Percentiles rank a stretch among this genome's conserved stretches.
phyloP scores from a whole-genome alignment of 2,329 filamentous ascomycete genomes.

The Sphaerostilbella broomeana region DNA sequence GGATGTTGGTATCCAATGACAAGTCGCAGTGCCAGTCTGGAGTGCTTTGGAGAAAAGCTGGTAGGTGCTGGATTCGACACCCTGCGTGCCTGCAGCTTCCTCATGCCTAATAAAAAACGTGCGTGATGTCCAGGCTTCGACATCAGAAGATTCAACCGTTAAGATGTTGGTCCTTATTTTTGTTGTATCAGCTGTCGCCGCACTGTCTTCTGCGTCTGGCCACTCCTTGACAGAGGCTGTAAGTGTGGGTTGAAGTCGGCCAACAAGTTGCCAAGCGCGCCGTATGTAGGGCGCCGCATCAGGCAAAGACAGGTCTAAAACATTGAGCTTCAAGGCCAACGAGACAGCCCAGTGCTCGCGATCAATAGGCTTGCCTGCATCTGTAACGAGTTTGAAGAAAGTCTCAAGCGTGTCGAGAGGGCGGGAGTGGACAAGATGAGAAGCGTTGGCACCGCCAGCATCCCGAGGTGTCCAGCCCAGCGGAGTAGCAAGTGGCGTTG shows the following conservation, averaged over 20 bases:
- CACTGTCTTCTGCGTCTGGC: neutral
- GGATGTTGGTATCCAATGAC: conserved; percentile 13
- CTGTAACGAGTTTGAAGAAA: conserved; percentile 26
- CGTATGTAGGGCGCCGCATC: conserved; percentile 14
- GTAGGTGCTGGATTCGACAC: neutral
- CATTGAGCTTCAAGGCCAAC: conserved; percentile 13
- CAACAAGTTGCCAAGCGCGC: conserved; percentile 15
- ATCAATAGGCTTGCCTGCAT: conserved; percentile 19
- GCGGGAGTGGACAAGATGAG: too few relatives aligned
- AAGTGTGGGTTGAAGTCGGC: conserved; percentile 17
- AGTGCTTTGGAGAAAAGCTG: conserved; percentile 1
- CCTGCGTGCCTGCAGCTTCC: neutral
- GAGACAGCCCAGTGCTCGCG: conserved; percentile 29
- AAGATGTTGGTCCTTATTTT: conserved; percentile 1
- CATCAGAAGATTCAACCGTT: conserved; percentile 7
- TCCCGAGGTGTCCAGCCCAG: neutral
- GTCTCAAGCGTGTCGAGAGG: conserved; percentile 19
- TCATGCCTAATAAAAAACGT: conserved; percentile 6
- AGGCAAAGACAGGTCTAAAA: conserved; percentile 17
- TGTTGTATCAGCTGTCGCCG: neutral
- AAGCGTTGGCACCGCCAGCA: neutral
- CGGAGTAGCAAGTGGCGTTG: too few relatives aligned
- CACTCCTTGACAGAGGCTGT: neutral
- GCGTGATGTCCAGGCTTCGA: conserved; percentile 9
- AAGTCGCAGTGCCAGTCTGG: conserved; percentile 5